Base-by-base conservation (phyloP, 129 eudicot genomes). In the Kitagawia praeruptora region DNA sequence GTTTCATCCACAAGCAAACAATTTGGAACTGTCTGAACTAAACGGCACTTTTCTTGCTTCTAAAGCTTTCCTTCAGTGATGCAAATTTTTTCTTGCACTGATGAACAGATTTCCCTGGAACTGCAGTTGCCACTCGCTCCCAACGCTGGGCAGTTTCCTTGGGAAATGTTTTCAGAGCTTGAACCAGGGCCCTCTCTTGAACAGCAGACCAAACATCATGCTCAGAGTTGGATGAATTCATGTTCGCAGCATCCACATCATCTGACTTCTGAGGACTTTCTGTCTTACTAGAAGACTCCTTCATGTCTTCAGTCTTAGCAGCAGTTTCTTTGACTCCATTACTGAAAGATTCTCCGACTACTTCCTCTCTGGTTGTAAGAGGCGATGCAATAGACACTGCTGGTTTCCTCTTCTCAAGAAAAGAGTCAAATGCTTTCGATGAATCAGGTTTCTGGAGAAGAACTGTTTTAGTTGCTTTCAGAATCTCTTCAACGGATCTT, bases 71-170 rank as follows among this genome's bases (percentile, higher is more conserved):
- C 81, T 94, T 94, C 14, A 94, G 87, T 70, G 85, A 81, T 18
- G 96, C 74, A 80, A 94, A 86, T 51, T 94, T 91, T 81, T 94
- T 94, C 89, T 92, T 94, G 85, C 98, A 94, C 80, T 91, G 93
- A 74, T 86, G 85, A 61, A 94, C 89, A 38, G 96, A 86, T 83
- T 94, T 94, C 75, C 98, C 98, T 0, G 98, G 98, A 71, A 94
- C 97, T 18, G 98, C 98, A 47, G 97, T 84, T 9, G 98, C 98
- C 54, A 94, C 91, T 46, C 96, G 83, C 71, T 94, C 98, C 98
- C 98, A 94, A 3, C 98, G 86, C 82, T 94, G 96, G 83, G 75
- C 82, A 40, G 90, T 81, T 42, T 94, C 98, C 80, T 92, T 94
- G 1, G 98, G 98, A 81, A 94, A 92, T 8, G 96, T 90, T 85